A percentile compares a stretch with the other conserved stretches of the same genome.
These are phyloP conservation scores for Blumeria graminis DNA, from an alignment of 2,329 filamentous ascomycete species.

Conservation along the genomic window DNA sequence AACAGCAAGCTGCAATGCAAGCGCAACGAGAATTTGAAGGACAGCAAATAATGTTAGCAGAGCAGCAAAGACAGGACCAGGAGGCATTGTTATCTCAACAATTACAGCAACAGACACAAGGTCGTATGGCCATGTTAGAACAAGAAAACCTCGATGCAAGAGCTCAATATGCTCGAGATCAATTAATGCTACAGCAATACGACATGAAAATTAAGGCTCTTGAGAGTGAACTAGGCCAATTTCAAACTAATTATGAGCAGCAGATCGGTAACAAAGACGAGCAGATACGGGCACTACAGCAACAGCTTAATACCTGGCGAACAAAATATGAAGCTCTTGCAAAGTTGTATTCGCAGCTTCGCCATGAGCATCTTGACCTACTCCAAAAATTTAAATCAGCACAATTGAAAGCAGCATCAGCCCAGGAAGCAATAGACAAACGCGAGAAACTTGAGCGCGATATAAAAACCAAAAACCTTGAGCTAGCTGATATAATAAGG, in stretches of 20 bases:
- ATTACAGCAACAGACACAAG: constrained; percentile 80
- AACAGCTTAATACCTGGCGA: constrained; percentile 94
- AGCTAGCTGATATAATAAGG: constrained; percentile 93
- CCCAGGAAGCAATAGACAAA: constrained; percentile 85
- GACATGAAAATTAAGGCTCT: constrained; percentile 83
- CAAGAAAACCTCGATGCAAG: constrained; percentile 84
- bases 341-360: constrained; percentile 88
- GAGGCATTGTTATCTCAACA: constrained; percentile 78
- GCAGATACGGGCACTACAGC: constrained; percentile 75
- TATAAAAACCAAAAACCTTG: constrained; percentile 98
- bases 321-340: constrained; percentile 91
- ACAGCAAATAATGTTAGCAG: constrained; percentile 64
- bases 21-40: constrained; percentile 92
- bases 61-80: constrained; percentile 77
- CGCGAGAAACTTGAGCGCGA: constrained; percentile 91
- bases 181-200: constrained; percentile 91
- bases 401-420: constrained; percentile 87
- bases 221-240: constrained; percentile 62
- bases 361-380: constrained; percentile 83
- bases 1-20: constrained; percentile 61
- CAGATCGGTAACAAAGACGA: constrained; percentile 82
- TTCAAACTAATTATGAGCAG: constrained; percentile 63
- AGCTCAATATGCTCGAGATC: constrained; percentile 85
- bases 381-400: constrained; percentile 91
- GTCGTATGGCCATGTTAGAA: constrained; percentile 83